Base-by-base conservation (phyloP, 2,329 filamentous ascomycete species). In the Sporothrix brunneoviolacea region DNA sequence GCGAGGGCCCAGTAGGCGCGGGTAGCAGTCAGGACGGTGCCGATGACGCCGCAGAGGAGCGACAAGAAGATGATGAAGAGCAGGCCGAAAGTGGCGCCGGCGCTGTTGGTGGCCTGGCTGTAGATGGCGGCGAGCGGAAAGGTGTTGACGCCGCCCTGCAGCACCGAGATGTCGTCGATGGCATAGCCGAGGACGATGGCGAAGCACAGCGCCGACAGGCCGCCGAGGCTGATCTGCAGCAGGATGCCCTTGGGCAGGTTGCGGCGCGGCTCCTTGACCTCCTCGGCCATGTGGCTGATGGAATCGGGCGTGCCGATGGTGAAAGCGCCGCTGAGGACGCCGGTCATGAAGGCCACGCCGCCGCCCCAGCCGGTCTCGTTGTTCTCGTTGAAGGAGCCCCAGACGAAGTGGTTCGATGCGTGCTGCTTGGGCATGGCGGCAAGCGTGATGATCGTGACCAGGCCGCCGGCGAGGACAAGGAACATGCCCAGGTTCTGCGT, bases 91-190 rank as follows among this genome's bases (percentile, higher is more conserved):
- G 76, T 74, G 13, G 73, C 78, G 2, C 71, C 75, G 3, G 64
- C 63, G 37, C 67, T 70, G 2, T 70, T 70, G 0, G 76, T 79
- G 0, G 76, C 76, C 63, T 79, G 76, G 22, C 64, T 69, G 62
- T 85, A 86, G 54, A 86, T 81, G 42, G 76, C 77, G 4, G 80
- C 79, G 12, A 85, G 72, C 0, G 82, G 82, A 57, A 80, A 83
- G 3, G 73, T 71, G 59, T 75, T 73, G 63, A 71, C 69, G 16
- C 68, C 69, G 33, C 61, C 62, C 59, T 78, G 71, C 18, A 84
- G 70, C 4, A 71, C 69, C 44, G 70, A 65, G 18, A 84, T 67
- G 59, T 80, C 74, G 48, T 73, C 75, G 56, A 82, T 75, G 42
- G 72, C 67, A 63, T 83, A 82, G 54, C 78, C 65, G 38, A 75